Evolutionary conservation across 179 eudicot genomes (phyloP).

Genomic region (Pouteria campechiana): DNA sequence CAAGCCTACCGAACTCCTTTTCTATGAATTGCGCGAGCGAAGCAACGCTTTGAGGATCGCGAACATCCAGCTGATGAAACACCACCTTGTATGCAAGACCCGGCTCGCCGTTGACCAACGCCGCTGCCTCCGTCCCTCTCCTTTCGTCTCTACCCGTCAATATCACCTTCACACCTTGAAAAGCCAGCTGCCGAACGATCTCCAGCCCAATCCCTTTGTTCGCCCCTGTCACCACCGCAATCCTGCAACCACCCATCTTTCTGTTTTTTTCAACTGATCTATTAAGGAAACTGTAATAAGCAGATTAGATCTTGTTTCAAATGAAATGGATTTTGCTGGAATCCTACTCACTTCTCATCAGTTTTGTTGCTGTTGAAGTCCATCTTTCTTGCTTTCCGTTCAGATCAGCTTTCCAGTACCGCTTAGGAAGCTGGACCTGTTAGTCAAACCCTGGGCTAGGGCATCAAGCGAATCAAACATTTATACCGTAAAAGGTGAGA

Average conservation of each 20-base stretch:
- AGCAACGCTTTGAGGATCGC: conserved; percentile 8
- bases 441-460: too few relatives aligned
- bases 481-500: too few relatives aligned
- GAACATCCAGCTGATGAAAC: conserved; percentile 22
- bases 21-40: conserved; percentile 7
- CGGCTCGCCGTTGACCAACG: conserved; percentile 8
- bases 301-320: too few relatives aligned
- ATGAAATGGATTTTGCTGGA: too few relatives aligned
- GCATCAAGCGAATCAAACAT: too few relatives aligned
- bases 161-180: conserved; percentile 8
- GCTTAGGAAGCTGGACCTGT: too few relatives aligned
- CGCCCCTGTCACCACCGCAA: conserved; percentile 13
- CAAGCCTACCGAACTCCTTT: conserved; percentile 12
- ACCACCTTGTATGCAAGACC: conserved; percentile 6
- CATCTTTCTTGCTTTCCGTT: too few relatives aligned
- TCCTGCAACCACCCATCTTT: conserved; percentile 2
- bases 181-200: conserved; percentile 15
- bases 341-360: too few relatives aligned
- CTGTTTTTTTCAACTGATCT: conserved; percentile 4
- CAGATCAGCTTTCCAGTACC: too few relatives aligned
- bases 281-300: too few relatives aligned
- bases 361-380: too few relatives aligned
- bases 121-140: conserved; percentile 14
- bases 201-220: conserved; percentile 20
- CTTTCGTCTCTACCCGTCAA: conserved; percentile 18